Base-by-base conservation (phyloP, 176 grass and related monocot genomes). In the Stipa capillata region DNA sequence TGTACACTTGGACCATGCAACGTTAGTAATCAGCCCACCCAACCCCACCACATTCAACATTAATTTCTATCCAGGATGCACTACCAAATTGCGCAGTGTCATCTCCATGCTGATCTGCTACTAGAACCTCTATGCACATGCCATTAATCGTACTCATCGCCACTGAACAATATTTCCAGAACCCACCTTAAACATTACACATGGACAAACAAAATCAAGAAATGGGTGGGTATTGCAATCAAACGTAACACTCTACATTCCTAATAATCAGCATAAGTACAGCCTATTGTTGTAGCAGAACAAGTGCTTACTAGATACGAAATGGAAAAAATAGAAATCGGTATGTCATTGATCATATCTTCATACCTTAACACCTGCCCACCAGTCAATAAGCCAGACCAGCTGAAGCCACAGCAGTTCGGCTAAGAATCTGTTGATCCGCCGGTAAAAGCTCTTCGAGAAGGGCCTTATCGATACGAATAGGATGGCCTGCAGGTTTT, bases 381-480 rank as follows among this genome's bases (percentile, higher is more conserved):
- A 97, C 93, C 93, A 97, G 73, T 97, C 93, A 28, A 93, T 85
- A 74, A 97, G 83, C 93, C 93, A 97, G 56, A 97, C 79, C 54
- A 97, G 83, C 76, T 97, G 85, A 36, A 97, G 74, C 93, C 93
- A 97, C 42, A 97, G 47, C 32, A 97, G 79, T 79, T 93, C 90
- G 13, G 86, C 82, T 75, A 90, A 17, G 27, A 90, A 81, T 59
- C 85, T 76, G 77, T 88, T 97, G 57, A 85, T 92, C 59, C 72
- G 80, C 58, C 78, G 85, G 62, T 92, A 96, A 1, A 86, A 43
- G 66, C 36, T 95, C 73, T 89, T 95, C 4, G 85, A 92, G n/a
- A 97, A 81, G 18, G 93, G 89, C 72, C 93, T 80, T 82, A 97
- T 93, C 21, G 81, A 73, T 50, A 88, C 58, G 48, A 90, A 93